Conservation (phyloP, 2,329 filamentous ascomycete species). For the Claviceps maximensis region DNA sequence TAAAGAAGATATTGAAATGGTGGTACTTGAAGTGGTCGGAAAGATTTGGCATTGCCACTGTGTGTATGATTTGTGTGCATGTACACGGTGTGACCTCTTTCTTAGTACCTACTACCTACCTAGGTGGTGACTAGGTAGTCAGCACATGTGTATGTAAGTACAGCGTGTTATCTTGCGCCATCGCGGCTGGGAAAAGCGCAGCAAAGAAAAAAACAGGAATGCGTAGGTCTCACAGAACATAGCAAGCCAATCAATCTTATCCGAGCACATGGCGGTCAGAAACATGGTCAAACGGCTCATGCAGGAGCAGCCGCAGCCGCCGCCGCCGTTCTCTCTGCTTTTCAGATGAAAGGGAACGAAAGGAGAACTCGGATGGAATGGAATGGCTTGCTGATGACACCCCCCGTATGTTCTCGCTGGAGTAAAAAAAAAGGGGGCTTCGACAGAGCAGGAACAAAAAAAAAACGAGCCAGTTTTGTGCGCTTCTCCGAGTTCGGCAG, state of each 20-base stretch:
- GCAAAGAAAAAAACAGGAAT: neutral
- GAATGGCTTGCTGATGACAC: neutral
- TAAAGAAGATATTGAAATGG: no score
- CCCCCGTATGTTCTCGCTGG: neutral
- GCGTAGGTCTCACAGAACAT: neutral
- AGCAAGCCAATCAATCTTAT: neutral
- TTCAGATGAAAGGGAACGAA: no score
- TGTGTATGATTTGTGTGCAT: no score
- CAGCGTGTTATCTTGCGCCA: neutral
- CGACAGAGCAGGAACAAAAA: no score
- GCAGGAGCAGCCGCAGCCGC: neutral
- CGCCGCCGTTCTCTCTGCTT: no score
- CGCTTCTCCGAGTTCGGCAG: neutral
- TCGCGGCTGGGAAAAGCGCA: neutral
- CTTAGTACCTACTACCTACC: no score
- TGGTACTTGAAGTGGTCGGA: no score
- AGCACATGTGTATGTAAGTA: no score
- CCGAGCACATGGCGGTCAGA: conserved; percentile 1
- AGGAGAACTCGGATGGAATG: neutral
- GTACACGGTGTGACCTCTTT: no score
- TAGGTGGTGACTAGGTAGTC: no score
- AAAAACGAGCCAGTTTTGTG: neutral
- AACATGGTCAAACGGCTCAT: neutral
- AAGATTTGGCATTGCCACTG: no score
- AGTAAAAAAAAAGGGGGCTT: neutral